Base-by-base conservation (phyloP, 495 filamentous ascomycete species). In the Extremus antarcticus region DNA sequence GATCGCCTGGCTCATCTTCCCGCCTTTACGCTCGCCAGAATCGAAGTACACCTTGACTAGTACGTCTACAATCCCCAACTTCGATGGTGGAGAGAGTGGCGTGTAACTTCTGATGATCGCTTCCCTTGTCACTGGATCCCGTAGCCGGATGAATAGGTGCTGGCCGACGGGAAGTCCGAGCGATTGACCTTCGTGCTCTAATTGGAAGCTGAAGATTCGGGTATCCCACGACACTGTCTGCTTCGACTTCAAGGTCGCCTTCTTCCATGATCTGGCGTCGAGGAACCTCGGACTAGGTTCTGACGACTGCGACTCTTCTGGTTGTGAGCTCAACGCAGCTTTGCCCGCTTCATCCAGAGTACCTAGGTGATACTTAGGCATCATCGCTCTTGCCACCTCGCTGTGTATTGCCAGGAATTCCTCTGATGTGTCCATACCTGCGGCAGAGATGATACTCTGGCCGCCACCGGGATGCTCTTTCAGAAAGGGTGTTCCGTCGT, bases 381-480 rank as follows among this genome's bases (percentile, higher is more conserved):
- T 91, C 90, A 97, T 94, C 24, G 72, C 76, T 71, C 94, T 96
- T 39, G 91, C 91, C 19, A 86, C 95, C 71, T 95, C 90, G 66
- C 81, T 86, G 66, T 94, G 91, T 58, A 97, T 97, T 21, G 86
- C 88, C 70, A 95, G 79, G 65, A 97, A 97, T 61, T 97, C 91
- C 60, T 96, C 91, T 0, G 85, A 87, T n/a, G 76, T 81, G 72
- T 97, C 90, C 55, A 87, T 73, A 1, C 86, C 90, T 19, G 90
- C 91, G 1, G 84, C 88, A 43, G 84, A 82, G 53, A 83, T 79
- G 65, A 97, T 96, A 66, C 88, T 94, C 54, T 85, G 80, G 3
- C 87, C 89, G 51, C 91, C 91, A 45, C 91, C 91, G 1, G 91
- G 91, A 71, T 97, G 91, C 10, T 77, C 87, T 59, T 89, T 78